These are phyloP conservation scores for Brassica hybrid DNA, from an alignment of 441 rosid genomes.

Conservation along the genomic window DNA sequence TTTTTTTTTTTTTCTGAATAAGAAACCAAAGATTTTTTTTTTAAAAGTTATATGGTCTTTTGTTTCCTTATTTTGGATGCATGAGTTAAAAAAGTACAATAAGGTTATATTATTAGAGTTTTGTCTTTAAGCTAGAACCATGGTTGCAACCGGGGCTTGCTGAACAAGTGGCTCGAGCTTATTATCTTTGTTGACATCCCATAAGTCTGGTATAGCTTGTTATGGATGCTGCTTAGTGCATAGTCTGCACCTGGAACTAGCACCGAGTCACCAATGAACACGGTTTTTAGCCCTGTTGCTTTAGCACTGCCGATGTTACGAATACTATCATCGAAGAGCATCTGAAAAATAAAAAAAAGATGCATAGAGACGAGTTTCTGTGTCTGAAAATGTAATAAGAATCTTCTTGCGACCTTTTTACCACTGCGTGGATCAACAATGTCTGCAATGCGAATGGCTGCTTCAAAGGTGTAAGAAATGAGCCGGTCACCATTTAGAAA, in stretches of 20 bases:
- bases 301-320: constrained; percentile 82
- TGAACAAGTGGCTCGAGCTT: constrained; percentile 62
- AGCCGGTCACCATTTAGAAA: not conserved
- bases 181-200: constrained; percentile 67
- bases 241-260: constrained; percentile 75
- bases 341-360: constrained; percentile 43
- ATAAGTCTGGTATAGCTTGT: constrained; percentile 79
- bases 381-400: too few species aligned
- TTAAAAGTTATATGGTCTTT: not conserved
- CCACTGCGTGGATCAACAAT: too few species aligned
- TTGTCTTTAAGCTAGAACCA: constrained; percentile 58
- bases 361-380: not conserved
- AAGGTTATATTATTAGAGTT: constrained; percentile 2
- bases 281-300: constrained; percentile 75
- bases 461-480: constrained; percentile 39
- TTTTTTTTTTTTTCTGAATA: not conserved
- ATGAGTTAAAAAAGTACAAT: constrained; percentile 27
- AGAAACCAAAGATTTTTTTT: not conserved
- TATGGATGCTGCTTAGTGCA: constrained; percentile 76
- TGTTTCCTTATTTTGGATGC: constrained; percentile 20
- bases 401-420: too few species aligned
- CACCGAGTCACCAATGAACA: constrained; percentile 69
- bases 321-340: constrained; percentile 88
- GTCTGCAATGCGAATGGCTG: constrained; percentile 56
- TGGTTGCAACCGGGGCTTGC: constrained; percentile 57